Percentiles rank a stretch among this genome's conserved stretches.
Conservation (phyloP, 202 grass and related monocot species). For the Zizania palustris region DNA sequence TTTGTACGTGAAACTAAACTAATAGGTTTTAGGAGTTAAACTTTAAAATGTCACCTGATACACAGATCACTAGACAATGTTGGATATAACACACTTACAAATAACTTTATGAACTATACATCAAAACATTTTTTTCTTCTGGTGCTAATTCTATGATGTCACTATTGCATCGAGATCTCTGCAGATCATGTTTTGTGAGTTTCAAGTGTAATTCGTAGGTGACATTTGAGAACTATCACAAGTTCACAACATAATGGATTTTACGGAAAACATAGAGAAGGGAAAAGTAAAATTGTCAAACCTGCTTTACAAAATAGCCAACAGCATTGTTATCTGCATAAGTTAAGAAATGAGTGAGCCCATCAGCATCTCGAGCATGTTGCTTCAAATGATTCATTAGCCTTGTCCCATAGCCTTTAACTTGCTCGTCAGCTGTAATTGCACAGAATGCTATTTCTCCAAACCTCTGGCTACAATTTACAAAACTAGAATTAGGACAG, state of each 20-base stretch:
- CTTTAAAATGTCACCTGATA: not conserved
- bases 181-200: not conserved
- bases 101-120: conserved; percentile 17
- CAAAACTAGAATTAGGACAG: conserved; percentile 35
- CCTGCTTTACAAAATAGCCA: conserved; percentile 99
- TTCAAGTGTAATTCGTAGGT: not conserved
- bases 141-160: not conserved
- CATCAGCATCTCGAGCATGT: conserved; percentile 94
- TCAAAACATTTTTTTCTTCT: not conserved
- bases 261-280: not conserved
- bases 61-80: not conserved
- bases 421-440: conserved; percentile 99
- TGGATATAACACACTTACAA: not conserved
- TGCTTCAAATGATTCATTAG: conserved; percentile 99
- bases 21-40: not conserved
- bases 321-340: conserved; percentile 99
- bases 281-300: conserved; percentile 29
- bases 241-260: not conserved
- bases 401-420: conserved; percentile 98
- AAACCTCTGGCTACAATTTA: conserved; percentile 80
- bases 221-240: conserved; percentile 19
- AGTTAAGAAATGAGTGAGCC: conserved; percentile 96
- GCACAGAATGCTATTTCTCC: conserved; percentile 99
- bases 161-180: not conserved
- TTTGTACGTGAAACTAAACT: conserved; percentile 14